Base-by-base conservation (phyloP, 2,329 filamentous ascomycete genomes). In the Fusarium goolgardi region DNA sequence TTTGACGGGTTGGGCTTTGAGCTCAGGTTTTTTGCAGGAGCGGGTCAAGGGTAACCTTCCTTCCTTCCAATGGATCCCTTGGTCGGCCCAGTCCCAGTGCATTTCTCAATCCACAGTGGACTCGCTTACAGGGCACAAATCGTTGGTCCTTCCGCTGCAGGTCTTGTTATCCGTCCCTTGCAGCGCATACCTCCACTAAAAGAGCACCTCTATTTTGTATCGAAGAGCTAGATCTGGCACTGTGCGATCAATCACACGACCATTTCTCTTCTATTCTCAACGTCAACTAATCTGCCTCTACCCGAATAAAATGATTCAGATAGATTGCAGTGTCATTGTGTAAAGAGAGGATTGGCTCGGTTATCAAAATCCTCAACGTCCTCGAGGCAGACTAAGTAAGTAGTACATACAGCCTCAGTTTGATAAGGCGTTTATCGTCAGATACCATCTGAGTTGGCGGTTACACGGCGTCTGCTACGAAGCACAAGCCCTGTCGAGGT, bases 41-140 rank as follows among this genome's bases (percentile, higher is more conserved):
- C 71, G 71, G 71, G 71, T 66, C 71, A 55, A 55, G 39, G 35
- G 35, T 39, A 20, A 39, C 35, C n/a, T 29, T 27, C 34, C 15
- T 32, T 40, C 25, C 34, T 12, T 35, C 34, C 31, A 23, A 23
- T 23, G 23, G 23, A 23, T 23, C 23, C 23, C 23, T 23, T 23
- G 23, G 4, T 23, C 5, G 31, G 31, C n/a, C n/a, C 35, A 39
- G 35, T 39, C 35, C 45, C 63, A 67, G 63, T 49, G 57, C 47
- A n/a, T 40, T 46, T 59, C 25, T 21, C 3, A 54, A 43, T 20
- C 65, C 51, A 46, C 63, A 62, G 62, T 65, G 59, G 63, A 35
- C 46, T 71, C 69, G 69, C 69, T 71, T 70, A 65, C 63, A 70
- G 69, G 65, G 69, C 68, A 64, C 37, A 67, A 67, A 66, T 70